Base-by-base conservation (phyloP, 2,329 filamentous ascomycete genomes). In the Colletotrichum siamense region DNA sequence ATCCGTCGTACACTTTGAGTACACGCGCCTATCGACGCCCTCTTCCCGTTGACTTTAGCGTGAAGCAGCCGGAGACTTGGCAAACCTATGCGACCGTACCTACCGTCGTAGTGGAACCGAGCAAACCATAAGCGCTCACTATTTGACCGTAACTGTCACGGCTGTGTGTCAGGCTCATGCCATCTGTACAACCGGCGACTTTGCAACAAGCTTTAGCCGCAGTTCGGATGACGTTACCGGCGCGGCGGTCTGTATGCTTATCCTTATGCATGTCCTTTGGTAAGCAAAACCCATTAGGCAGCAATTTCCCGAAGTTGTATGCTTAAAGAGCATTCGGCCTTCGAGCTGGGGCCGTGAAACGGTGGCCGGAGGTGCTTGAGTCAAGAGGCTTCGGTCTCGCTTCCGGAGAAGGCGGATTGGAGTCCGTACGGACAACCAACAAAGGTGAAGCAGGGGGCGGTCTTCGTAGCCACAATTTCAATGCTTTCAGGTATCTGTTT, bases 1-100 rank as follows among this genome's bases (percentile, higher is more conserved):
- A 0, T 3, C 7, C 1, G 3, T 49, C 3, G 10, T 49, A 7
- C 0, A 13, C 10, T 4, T 13, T 3, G 44, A 4, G 3, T 5
- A 49, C n/a, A 0, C 0, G 13, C 18, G 39, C 39, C 16, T 10
- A 44, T n/a, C 6, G 2, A 13, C n/a, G n/a, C n/a, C 3, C 3
- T 13, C 4, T 1, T 52, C 10, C n/a, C 1, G 44, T 52, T 8
- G 0, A 1, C n/a, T 52, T 0, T 52, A 22, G 44, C n/a, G 44
- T 24, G 44, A 52, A 52, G 44, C 44, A 52, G 44, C n/a, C n/a
- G 44, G 44, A 52, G n/a, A 52, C 44, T 52, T 52, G 44, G 44
- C 44, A 22, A 24, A 0, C 44, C 44, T 52, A 52, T 24, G 44
- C n/a, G 3, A 1, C 44, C 8, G 2, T 22, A 8, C 0, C 2